Evolutionary conservation across 176 grass and related monocot genomes (phyloP).

Genomic region (Musa acuminata): DNA sequence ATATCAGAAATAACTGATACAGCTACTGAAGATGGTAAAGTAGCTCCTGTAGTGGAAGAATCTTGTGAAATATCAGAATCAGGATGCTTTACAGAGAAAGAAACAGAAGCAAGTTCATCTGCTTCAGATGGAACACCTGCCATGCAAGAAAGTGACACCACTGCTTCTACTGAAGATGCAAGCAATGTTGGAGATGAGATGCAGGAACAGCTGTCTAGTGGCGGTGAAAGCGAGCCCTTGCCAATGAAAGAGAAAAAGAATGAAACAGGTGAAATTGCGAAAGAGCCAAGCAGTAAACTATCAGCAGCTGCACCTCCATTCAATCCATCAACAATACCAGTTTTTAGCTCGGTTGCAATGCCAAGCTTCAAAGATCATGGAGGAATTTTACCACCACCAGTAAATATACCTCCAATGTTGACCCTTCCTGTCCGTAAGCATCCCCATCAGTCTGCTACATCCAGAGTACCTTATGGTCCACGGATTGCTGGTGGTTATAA

Average conservation of each 20-base stretch:
- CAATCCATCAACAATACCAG: slow-evolving; percentile 74
- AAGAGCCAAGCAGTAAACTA: slow-evolving; percentile 64
- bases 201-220: slow-evolving; percentile 52
- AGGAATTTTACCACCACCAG: slow-evolving; percentile 75
- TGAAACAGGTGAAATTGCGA: slow-evolving; percentile 34
- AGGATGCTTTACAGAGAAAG: slow-evolving; percentile 10
- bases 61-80: slow-evolving; percentile 29
- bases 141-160: slow-evolving; percentile 40
- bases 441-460: slow-evolving; percentile 88
- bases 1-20: slow-evolving; percentile 27
- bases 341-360: slow-evolving; percentile 75
- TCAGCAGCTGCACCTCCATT: slow-evolving; percentile 88
- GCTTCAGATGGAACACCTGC: slow-evolving; percentile 34
- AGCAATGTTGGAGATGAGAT: slow-evolving; percentile 47
- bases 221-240: slow-evolving; percentile 61
- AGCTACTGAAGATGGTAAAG: slow-evolving; percentile 19
- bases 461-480: slow-evolving; percentile 94
- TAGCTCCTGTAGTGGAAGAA: slow-evolving; percentile 18
- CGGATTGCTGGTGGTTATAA: slow-evolving; percentile 87
- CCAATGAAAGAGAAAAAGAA: slow-evolving; percentile 47
- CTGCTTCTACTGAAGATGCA: slow-evolving; percentile 51
- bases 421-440: slow-evolving; percentile 77
- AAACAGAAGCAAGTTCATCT: slow-evolving; percentile 26
- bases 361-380: slow-evolving; percentile 87
- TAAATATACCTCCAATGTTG: slow-evolving; percentile 70